phyloP scores from a whole-genome alignment of 106 monocot species.

The Narthecium ossifragum region DNA sequence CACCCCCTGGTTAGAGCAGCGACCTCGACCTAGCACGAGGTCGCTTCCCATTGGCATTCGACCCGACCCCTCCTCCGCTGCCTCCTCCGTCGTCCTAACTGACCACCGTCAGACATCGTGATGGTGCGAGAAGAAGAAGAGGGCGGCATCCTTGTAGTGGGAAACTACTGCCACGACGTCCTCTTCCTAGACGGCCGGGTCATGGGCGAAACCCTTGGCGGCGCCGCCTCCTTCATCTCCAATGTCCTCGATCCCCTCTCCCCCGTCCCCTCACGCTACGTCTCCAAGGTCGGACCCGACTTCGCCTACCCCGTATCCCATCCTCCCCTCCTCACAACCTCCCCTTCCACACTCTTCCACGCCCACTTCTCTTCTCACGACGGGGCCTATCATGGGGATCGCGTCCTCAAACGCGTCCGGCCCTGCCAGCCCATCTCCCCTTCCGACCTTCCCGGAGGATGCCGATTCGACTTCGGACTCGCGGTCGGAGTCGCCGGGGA shows the following conservation, averaged over 20 bases:
- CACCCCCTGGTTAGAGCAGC: too few relatives aligned
- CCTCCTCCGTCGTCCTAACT: too few relatives aligned
- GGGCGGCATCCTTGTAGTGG: constrained; percentile 43
- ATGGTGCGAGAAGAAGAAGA: constrained; percentile 7
- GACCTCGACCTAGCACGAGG: too few relatives aligned
- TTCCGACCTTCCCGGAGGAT: constrained; percentile 40
- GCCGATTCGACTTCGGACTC: constrained; percentile 55
- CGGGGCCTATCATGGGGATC: constrained; percentile 25
- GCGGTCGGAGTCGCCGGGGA: constrained; percentile 90
- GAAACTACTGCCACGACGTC: constrained; percentile 94
- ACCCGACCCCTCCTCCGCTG: too few relatives aligned
- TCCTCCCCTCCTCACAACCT: constrained; percentile 26
- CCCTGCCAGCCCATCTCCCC: constrained; percentile 75
- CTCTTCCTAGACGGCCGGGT: constrained; percentile 48
- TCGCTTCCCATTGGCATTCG: too few relatives aligned
- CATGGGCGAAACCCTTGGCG: constrained; percentile 62
- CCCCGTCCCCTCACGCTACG: constrained; percentile 17
- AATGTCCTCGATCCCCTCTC: constrained; percentile 67
- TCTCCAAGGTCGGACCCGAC: constrained; percentile 69
- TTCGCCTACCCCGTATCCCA: constrained; percentile 41
- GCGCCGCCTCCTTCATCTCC: constrained; percentile 77
- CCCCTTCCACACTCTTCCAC: constrained; percentile 76
- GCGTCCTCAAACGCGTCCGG: constrained; percentile 53
- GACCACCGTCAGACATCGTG: too few relatives aligned
- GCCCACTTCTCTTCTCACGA: constrained; percentile 41